Base-by-base conservation (phyloP, 78 protist species). In the Cavenderia fasciculata region DNA sequence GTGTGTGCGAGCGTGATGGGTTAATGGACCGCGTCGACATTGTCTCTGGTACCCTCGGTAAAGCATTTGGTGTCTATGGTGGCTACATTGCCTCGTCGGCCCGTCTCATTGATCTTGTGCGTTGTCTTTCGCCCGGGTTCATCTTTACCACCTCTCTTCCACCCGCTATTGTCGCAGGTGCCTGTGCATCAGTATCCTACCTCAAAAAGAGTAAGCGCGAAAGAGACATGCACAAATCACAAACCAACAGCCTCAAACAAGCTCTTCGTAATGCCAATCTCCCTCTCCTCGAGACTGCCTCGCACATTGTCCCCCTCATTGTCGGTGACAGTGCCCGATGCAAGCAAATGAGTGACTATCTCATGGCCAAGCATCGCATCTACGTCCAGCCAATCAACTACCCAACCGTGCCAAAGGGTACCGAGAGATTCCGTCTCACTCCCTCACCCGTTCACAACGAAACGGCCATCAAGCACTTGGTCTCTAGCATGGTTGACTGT, bases 141-240 rank as follows among this genome's bases (percentile, higher is more conserved):
- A 97, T 97, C 78, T 97, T 97, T 66, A 97, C 99, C 72, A 96
- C 99, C 0, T 92, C 97, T 12, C 16, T 97, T 16, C 98, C 99
- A 36, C 99, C 98, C 0, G 87, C 95, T 23, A 87, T 96, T 16
- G 97, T 95, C 18, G 98, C 97, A 0, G 99, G 97, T 8, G 98
- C 98, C 11, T 44, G 92, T 23, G 97, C 97, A 1, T 59, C 92
- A 21, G 96, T 97, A 16, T 36, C 54, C 57, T 70, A 94, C 63
- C 74, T 97, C 54, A 85, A 92, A 49, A 61, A 84, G 36, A 59
- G 93, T 41, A 31, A 52, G 12, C n/a, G 4, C 23, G 96, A 93
- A 46, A 69, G 99, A 31, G 41, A 38, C 52, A 51, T 54, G 33
- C 97, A 94, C 59, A 68, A 78, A 59, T 41, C 68, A 34, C 59